Conservation (phyloP, 2,329 filamentous ascomycete genomes). For the Dactylonectria estremocensis region DNA sequence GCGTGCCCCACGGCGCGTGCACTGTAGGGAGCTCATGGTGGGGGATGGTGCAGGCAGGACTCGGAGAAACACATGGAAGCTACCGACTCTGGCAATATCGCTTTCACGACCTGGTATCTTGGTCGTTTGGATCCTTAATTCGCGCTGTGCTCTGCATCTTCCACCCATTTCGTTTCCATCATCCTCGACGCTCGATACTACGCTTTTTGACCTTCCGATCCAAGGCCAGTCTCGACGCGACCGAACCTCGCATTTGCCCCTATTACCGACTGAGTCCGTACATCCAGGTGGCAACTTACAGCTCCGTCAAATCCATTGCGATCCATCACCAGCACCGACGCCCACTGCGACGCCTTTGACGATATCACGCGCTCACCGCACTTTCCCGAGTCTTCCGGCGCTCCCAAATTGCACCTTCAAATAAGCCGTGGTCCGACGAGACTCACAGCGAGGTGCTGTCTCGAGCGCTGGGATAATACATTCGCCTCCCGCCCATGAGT, state of each 20-base stretch:
- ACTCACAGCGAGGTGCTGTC: constrained; percentile 89
- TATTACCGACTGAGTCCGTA: constrained; percentile 26
- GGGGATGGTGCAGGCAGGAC: constrained; percentile 24
- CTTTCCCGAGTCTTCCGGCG: constrained; percentile 50
- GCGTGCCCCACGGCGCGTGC: background rate
- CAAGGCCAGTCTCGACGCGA: constrained; percentile 7
- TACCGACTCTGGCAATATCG: constrained; percentile 4
- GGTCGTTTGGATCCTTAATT: constrained; percentile 29
- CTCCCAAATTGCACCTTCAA: constrained; percentile 80
- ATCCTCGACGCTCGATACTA: background rate
- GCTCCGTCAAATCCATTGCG: constrained; percentile 31
- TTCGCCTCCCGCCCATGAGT: constrained; percentile 79
- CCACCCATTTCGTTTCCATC: constrained; percentile 14
- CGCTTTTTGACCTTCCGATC: background rate
- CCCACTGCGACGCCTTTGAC: constrained; percentile 13
- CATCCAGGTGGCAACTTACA: constrained; percentile 46
- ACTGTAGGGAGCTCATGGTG: constrained; percentile 16
- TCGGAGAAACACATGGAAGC: constrained; percentile 30
- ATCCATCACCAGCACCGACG: constrained; percentile 28
- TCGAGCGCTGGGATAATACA: constrained; percentile 65
- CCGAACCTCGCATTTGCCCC: constrained; percentile 26
- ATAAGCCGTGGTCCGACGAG: constrained; percentile 88
- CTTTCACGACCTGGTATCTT: constrained; percentile 19
- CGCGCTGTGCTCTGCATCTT: constrained; percentile 18
- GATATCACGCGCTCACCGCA: constrained; percentile 8